Base-by-base conservation (phyloP, 371 early-diverging fungal species). In the Nosema bombycis region DNA sequence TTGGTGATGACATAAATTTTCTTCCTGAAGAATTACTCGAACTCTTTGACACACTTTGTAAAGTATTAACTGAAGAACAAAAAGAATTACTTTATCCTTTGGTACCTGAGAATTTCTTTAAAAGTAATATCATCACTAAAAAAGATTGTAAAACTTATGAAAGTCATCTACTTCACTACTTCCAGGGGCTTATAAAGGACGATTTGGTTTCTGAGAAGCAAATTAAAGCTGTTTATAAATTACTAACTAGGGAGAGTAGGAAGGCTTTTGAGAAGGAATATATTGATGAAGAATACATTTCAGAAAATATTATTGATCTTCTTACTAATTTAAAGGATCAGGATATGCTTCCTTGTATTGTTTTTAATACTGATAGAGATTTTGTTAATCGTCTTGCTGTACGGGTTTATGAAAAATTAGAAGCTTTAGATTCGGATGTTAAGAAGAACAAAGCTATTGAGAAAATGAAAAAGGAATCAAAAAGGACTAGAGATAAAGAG, bases 281-380 rank as follows among this genome's bases (percentile, higher is more conserved):
- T 46, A n/a, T n/a, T n/a, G 65, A 58, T 29, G 36, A 64, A 65
- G 72, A 80, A 10, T 78, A 83, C 61, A 78, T 86, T 14, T 32
- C 78, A 24, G 78, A 83, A 12, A 81, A 84, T 71, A 78, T 86
- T 3, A 70, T 83, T 14, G 77, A 77, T 33, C 55, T 86, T 18
- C 55, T 77, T 0, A 65, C 77, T 32, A 74, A 73, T 36, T 81
- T 88, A 36, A 80, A 85, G 63, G 72, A 78, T 36, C 60, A 77
- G 37, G 70, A 87, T 55, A 85, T 84, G 79, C 83, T 88, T 0
- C 89, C 89, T 12, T 89, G 86, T 54, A 87, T 89, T 61, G 77
- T 88, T 33, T 89, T 89, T 70, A 86, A 86, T 75, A 87, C 84
- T 56, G 89, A 88, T 75, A 84, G 89, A 38, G 81, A 83, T 34